phyloP scores from a whole-genome alignment of 495 filamentous ascomycete species.

The Trichoderma erinaceum region DNA sequence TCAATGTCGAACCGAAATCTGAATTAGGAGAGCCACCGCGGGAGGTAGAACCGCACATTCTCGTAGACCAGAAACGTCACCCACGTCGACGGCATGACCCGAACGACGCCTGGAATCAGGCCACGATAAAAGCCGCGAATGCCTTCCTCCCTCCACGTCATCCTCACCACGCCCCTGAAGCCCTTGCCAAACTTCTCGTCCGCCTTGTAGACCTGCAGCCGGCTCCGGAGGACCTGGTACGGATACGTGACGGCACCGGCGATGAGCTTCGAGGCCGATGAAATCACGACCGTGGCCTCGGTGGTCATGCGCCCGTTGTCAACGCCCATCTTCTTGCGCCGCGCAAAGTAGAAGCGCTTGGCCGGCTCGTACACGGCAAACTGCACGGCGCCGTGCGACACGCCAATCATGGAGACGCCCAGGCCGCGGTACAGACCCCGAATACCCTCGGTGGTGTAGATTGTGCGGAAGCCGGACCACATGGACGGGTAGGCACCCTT shows the following conservation, averaged over 20 bases:
- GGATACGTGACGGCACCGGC: constrained; percentile 87
- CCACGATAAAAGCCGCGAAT: constrained; percentile 86
- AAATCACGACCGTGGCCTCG: constrained; percentile 69
- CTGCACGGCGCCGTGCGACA: constrained; percentile 89
- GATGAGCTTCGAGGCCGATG: constrained; percentile 76
- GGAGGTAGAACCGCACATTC: constrained; percentile 70
- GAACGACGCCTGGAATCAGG: constrained; percentile 75
- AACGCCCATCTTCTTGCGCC: constrained; percentile 26
- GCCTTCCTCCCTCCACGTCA: constrained; percentile 75
- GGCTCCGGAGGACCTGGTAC: constrained; percentile 81
- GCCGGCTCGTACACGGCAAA: constrained; percentile 93
- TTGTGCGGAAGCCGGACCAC: constrained; percentile 59
- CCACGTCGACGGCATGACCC: constrained; percentile 90
- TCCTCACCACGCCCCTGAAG: constrained; percentile 59
- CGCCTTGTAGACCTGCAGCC: constrained; percentile 84
- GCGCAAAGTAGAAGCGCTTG: constrained; percentile 49
- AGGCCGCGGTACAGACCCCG: constrained; percentile 79
- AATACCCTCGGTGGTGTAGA: constrained; percentile 58
- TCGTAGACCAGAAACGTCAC: constrained; percentile 98
- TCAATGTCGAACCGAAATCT: neutral
- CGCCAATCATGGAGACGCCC: constrained; percentile 77
- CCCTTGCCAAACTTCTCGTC: constrained; percentile 60
- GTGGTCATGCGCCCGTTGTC: constrained; percentile 52
- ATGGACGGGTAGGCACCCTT: constrained; percentile 81
- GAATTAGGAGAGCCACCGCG: constrained; percentile 28